Evolutionary conservation across 345 rosid species (phyloP).

Genomic region (Bruguiera sexangula): DNA sequence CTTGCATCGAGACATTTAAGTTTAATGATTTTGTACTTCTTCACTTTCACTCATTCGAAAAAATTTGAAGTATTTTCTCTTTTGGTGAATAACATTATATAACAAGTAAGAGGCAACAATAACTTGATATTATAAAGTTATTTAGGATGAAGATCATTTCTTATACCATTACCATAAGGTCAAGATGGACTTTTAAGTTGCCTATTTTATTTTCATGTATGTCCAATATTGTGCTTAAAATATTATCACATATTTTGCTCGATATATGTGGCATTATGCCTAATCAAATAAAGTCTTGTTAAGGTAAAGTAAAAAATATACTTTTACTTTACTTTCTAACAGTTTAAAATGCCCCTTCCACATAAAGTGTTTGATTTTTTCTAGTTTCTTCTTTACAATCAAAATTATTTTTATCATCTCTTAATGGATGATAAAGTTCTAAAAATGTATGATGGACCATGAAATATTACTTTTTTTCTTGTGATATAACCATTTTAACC

Average conservation of each 20-base stretch:
- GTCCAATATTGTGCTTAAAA: not conserved
- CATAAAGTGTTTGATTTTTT: not conserved
- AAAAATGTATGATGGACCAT: constrained; percentile 7
- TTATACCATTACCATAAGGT: not conserved
- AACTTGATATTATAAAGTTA: too few relatives aligned
- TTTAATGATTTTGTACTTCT: not conserved
- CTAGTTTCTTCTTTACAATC: not conserved
- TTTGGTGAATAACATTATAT: not conserved
- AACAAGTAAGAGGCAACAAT: too few relatives aligned
- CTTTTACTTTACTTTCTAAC: not conserved
- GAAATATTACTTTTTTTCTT: constrained; percentile 4
- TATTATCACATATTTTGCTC: constrained; percentile 15
- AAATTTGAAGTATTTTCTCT: constrained; percentile 1
- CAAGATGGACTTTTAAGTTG: not conserved
- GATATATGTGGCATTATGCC: not conserved
- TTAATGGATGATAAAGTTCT: not conserved
- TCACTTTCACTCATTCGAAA: not conserved
- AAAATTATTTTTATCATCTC: not conserved
- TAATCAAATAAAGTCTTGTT: not conserved
- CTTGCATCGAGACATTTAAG: not conserved
- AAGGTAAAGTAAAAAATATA: not conserved
- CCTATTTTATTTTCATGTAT: not conserved
- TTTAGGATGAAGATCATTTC: too few relatives aligned
- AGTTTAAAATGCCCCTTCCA: not conserved
- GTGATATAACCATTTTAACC: not conserved